A percentile compares a stretch with the other conserved stretches of the same genome.
phyloP scores from a whole-genome alignment of 768 basidiomycete species.

The Coprinopsis marcescibilis region DNA sequence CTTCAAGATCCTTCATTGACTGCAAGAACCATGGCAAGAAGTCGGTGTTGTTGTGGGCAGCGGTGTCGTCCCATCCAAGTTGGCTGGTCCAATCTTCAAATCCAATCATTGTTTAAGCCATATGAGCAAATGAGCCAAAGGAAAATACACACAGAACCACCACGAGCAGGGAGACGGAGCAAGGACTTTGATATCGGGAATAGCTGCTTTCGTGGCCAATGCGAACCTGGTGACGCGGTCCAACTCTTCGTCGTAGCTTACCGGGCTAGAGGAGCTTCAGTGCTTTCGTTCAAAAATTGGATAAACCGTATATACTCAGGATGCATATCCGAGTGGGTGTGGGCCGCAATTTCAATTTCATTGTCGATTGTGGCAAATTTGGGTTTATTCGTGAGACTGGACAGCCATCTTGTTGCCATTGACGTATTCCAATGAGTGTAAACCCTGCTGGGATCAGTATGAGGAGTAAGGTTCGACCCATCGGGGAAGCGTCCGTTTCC shows the following conservation, averaged over 20 bases:
- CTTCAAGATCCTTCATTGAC: constrained; percentile 38
- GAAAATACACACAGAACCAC: constrained; percentile 35
- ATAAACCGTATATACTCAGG: constrained; percentile 31
- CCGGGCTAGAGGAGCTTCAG: constrained; percentile 24
- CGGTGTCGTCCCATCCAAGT: constrained; percentile 42
- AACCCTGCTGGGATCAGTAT: constrained; percentile 30
- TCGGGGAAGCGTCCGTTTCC: constrained; percentile 46
- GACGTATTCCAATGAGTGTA: constrained; percentile 47
- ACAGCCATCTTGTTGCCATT: constrained; percentile 38
- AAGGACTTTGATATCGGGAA: constrained; percentile 38
- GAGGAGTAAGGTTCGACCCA: constrained; percentile 38
- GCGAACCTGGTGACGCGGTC: constrained; percentile 37
- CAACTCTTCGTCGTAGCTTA: constrained; percentile 49
- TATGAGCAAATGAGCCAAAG: neutral
- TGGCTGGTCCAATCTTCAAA: constrained; percentile 46
- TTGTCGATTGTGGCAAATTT: constrained; percentile 46
- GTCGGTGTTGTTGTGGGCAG: constrained; percentile 46
- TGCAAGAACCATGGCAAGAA: constrained; percentile 53
- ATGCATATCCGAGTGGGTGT: constrained; percentile 55
- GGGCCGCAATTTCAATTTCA: constrained; percentile 51
- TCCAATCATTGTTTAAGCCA: too few relatives aligned
- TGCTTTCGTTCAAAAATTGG: constrained; percentile 1
- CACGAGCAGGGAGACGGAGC: constrained; percentile 44
- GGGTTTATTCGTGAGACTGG: constrained; percentile 42
- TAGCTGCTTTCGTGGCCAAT: constrained; percentile 35